phyloP scores from a whole-genome alignment of 108 stramenopile genomes.

The Nitzschia putrida region DNA sequence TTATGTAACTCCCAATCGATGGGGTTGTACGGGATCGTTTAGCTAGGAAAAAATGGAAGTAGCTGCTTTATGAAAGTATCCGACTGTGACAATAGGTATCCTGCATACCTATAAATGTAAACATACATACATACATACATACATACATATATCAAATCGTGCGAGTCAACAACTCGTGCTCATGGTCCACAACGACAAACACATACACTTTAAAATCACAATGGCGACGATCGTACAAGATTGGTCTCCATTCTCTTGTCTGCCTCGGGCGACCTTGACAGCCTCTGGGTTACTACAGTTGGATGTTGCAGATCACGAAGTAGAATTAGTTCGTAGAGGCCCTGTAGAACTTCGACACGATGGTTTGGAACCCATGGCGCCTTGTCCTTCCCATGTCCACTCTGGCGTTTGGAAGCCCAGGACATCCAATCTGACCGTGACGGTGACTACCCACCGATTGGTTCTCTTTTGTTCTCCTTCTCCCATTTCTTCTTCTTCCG shows the following conservation, averaged over 20 bases:
- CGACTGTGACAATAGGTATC: too few relatives aligned
- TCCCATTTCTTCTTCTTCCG: constrained; percentile 15
- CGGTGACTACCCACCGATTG: constrained; percentile 67
- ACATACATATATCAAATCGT: too few relatives aligned
- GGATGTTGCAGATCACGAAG: constrained; percentile 63
- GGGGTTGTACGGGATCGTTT: constrained; percentile 70
- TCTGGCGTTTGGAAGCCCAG: constrained; percentile 29
- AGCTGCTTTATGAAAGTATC: too few relatives aligned
- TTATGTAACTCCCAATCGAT: constrained; percentile 70
- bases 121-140: too few relatives aligned
- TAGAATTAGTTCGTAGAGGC: constrained; percentile 54
- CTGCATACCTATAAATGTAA: too few relatives aligned
- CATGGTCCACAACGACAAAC: too few relatives aligned
- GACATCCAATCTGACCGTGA: constrained; percentile 14
- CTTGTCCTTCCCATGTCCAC: constrained; percentile 19
- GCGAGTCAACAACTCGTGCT: too few relatives aligned
- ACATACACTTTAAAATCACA: too few relatives aligned
- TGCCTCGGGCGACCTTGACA: constrained; percentile 62
- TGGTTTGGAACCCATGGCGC: constrained; percentile 38
- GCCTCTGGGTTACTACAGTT: constrained; percentile 71
- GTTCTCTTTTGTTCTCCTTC: constrained; percentile 36
- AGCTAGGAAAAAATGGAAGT: not conserved
- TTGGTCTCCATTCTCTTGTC: constrained; percentile 77
- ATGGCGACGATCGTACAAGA: too few relatives aligned
- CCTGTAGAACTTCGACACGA: constrained; percentile 67